These are phyloP conservation scores for Trypanosomatidae sp. DNA, from an alignment of 208 protist genomes.

Conservation along the genomic window DNA sequence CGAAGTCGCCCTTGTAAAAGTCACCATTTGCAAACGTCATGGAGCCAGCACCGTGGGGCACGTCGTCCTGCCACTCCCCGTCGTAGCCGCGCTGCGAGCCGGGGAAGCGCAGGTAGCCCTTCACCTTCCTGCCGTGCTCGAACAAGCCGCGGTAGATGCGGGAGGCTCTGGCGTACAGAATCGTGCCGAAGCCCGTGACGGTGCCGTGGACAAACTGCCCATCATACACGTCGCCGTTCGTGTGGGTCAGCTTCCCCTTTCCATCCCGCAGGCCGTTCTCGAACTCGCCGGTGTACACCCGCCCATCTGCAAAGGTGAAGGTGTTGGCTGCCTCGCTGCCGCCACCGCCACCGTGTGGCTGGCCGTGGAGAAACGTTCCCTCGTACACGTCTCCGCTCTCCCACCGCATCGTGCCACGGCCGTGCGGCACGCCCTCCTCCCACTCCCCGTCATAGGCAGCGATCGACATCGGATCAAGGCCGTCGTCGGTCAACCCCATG, in stretches of 20 bases:
- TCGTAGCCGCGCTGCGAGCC: too few relatives aligned
- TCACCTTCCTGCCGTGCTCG: neutral
- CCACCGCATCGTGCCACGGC: slow-evolving; percentile 11
- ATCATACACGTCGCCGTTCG: neutral
- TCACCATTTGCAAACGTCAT: too few relatives aligned
- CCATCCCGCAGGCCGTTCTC: neutral
- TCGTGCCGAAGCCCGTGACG: neutral
- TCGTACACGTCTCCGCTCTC: slow-evolving; percentile 41
- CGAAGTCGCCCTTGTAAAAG: too few relatives aligned
- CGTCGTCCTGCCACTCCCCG: too few relatives aligned
- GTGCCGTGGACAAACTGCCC: neutral
- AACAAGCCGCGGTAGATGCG: neutral
- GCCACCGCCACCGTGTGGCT: slow-evolving; percentile 25
- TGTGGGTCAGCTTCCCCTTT: neutral
- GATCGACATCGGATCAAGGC: too few relatives aligned
- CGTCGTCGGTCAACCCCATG: too few relatives aligned
- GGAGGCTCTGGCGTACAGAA: neutral
- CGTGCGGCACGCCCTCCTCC: slow-evolving; percentile 13
- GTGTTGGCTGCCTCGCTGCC: neutral
- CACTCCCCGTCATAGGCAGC: slow-evolving; percentile 34
- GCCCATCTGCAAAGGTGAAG: slow-evolving; percentile 42
- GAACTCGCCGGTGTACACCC: slow-evolving; percentile 14
- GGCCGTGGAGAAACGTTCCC: slow-evolving; percentile 32
- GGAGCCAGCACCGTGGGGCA: too few relatives aligned
- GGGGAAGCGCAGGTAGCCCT: neutral